Evolutionary conservation across 2,329 filamentous ascomycete genomes (phyloP), one percentile per base, ranked within the genome.

Genomic region (Pyricularia sp.): DNA sequence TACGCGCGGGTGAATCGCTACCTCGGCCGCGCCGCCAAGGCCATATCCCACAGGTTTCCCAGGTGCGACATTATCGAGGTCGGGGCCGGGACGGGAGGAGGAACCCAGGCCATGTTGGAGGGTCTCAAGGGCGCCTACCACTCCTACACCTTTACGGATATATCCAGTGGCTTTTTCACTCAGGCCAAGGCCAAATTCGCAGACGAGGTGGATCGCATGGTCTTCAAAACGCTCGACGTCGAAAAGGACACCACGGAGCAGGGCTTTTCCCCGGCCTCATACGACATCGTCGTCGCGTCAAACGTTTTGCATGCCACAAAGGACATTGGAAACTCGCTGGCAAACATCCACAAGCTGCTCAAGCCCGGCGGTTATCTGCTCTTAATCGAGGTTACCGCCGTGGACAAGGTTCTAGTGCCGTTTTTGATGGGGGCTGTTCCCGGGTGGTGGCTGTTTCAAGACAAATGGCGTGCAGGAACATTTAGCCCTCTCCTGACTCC

Each of bases 291-390:
- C 4, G 72, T 82, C 68, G 79, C 79, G 0, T 76, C 76, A 14
- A 75, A 79, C 55, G 79, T 80, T 0, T 71, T 81, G 3, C 77
- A 81, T 64, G 77, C 78, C 1, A 79, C 78, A 1, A 50, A 70
- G 67, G 70, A 65, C 2, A 69, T 79, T 65, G 65, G 75, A 65
- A 26, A 75, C 30, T 75, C 76, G 26, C 67, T 78, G 76, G 31
- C 69, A 4, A 77, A 80, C 69, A 74, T 77, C 2, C 75, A 79
- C 26, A 72, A 71, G 9, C 70, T 81, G 10, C 69, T 81, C 0
- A 77, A 76, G 17, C 78, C 81, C 0, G 80, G 77, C 2, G 82
- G 82, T 0, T 30, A 30, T 30, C 78, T 78, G 63, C 73, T 85
- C 26, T 73, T 76, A 17, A 73, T 75, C 63, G 68, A 77, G 61